Base-by-base conservation (phyloP, 371 early-diverging fungal genomes). In the Mycotypha africana region DNA sequence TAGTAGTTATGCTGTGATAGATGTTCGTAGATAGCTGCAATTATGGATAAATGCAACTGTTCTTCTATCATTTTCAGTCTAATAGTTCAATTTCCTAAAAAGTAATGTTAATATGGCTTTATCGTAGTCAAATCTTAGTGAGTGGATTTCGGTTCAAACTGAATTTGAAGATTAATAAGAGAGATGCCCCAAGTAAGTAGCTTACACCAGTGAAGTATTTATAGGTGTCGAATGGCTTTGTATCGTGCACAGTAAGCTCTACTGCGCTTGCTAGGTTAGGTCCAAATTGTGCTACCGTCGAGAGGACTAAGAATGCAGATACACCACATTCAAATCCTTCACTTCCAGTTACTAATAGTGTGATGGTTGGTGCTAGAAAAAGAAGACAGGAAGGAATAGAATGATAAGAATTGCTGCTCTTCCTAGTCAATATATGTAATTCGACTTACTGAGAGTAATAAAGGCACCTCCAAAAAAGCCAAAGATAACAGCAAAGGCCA, bases 381-480 rank as follows among this genome's bases (percentile, higher is more conserved):
- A 28, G 12, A 8, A 28, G 30, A 8, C 12, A 28, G 12, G 30
- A 6, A 28, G 12, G 30, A 28, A 28, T 28, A 28, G 8, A 26
- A 22, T 11, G 14, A 37, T 37, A 15, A 21, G 34, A 14, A 11
- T 15, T 11, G 15, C 34, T 33, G n/a, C n/a, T n/a, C n/a, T n/a
- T n/a, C n/a, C n/a, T n/a, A n/a, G n/a, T n/a, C n/a, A n/a, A n/a
- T n/a, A n/a, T n/a, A n/a, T n/a, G n/a, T n/a, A n/a, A n/a, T n/a
- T n/a, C n/a, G n/a, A n/a, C n/a, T 42, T 58, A 66, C 66, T 51
- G 19, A 66, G 28, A 20, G 70, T 51, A 36, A 60, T 47, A 26
- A 62, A 71, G 1, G 60, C 49, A 6, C 74, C 69, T 9, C 67
- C 58, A 39, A 59, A 58, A 20, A 67, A 51, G 1, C 75, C 75